A percentile compares a stretch with the other conserved stretches of the same genome.
phyloP scores from a whole-genome alignment of 345 rosid species.

The Rhodomyrtus tomentosa region DNA sequence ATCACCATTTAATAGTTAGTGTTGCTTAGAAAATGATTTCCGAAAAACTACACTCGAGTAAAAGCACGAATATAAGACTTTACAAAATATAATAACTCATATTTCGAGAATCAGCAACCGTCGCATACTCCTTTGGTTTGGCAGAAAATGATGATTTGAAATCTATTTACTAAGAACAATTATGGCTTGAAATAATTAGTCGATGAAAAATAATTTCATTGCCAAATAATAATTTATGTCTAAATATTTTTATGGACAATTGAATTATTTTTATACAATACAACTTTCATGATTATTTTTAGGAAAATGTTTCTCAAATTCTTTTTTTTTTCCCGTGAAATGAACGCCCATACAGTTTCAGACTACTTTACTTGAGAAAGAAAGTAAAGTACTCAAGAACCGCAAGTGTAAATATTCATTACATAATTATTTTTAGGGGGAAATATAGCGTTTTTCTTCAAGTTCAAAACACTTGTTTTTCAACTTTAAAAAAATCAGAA shows the following conservation, averaged over 20 bases:
- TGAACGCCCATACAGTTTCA: neutral
- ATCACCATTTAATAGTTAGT: rapidly evolving
- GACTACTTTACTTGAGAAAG: neutral
- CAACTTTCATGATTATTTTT: neutral
- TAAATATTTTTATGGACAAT: neutral
- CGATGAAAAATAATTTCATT: too few relatives aligned
- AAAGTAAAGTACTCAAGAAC: neutral
- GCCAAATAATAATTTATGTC: neutral
- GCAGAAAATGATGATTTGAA: neutral
- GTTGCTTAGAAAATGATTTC: too few relatives aligned
- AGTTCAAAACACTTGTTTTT: neutral
- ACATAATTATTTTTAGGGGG: neutral
- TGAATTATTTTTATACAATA: neutral
- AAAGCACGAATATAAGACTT: too few relatives aligned
- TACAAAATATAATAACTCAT: neutral
- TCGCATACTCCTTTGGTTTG: rapidly evolving
- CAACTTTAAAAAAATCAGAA: neutral
- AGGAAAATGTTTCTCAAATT: neutral
- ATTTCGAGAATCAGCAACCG: rapidly evolving
- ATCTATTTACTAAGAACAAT: too few relatives aligned
- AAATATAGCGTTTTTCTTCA: neutral
- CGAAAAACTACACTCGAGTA: too few relatives aligned
- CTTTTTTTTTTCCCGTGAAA: neutral
- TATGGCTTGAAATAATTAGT: too few relatives aligned
- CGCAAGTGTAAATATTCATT: neutral